Percentiles rank a stretch among this genome's conserved stretches.
These are phyloP conservation scores for Nicotiana otophora DNA, from an alignment of 257 asterid species.

Conservation along the genomic window DNA sequence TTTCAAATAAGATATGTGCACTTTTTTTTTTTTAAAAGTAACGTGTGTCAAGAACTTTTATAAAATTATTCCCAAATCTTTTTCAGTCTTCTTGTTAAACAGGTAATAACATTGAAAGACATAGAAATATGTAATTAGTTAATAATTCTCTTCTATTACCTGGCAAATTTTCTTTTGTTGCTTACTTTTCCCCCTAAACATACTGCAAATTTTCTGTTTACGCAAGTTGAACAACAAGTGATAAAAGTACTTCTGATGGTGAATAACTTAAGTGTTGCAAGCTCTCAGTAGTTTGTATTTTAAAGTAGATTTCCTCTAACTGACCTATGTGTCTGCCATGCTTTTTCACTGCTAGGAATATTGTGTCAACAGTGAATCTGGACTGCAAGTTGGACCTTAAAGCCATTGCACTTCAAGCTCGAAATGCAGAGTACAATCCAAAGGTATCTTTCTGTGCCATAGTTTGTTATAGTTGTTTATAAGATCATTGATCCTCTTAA, in stretches of 20 bases:
- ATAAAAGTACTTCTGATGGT: neutral
- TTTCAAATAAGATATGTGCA: too few relatives aligned
- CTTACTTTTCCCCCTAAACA: neutral
- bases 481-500: neutral
- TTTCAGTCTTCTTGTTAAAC: neutral
- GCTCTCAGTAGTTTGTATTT: neutral
- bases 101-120: neutral
- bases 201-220: neutral
- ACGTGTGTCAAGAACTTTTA: neutral
- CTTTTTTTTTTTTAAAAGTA: neutral
- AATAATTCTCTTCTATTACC: neutral
- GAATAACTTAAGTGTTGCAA: neutral
- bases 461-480: neutral
- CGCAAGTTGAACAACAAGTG: neutral
- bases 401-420: constrained; percentile 84
- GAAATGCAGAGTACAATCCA: constrained; percentile 91
- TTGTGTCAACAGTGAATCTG: constrained; percentile 88
- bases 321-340: neutral
- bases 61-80: neutral
- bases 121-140: neutral
- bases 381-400: constrained; percentile 89
- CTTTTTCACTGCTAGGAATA: constrained; percentile 42
- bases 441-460: constrained; percentile 39
- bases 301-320: neutral
- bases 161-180: neutral